These are phyloP conservation scores for Colletotrichum spaethianum DNA, from an alignment of 2,329 filamentous ascomycete genomes.

Conservation along the genomic window DNA sequence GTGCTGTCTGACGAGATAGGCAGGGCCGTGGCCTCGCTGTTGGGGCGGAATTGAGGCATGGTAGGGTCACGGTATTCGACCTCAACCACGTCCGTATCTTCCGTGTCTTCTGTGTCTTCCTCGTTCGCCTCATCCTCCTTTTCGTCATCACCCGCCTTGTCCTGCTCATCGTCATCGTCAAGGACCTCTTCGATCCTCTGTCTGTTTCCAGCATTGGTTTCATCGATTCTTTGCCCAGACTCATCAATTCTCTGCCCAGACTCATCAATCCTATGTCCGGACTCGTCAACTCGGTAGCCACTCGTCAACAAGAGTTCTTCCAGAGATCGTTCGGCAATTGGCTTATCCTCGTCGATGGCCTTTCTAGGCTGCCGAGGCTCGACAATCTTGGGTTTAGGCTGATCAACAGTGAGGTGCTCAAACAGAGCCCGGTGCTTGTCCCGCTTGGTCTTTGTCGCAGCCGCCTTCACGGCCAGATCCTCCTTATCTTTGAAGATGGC, in stretches of 20 bases:
- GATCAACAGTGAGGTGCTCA: conserved; percentile 47
- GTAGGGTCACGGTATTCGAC: conserved; percentile 69
- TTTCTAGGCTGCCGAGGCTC: conserved; percentile 40
- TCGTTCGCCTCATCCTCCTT: conserved; percentile 40
- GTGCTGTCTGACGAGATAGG: conserved; percentile 3
- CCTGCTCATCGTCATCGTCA: conserved; percentile 31
- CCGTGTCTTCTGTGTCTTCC: conserved; percentile 24
- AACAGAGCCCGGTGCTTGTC: conserved; percentile 68
- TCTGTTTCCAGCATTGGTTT: not conserved
- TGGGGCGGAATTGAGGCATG: conserved; percentile 78
- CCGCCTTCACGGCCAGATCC: conserved; percentile 78
- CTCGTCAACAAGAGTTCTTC: conserved; percentile 59
- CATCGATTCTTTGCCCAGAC: not conserved
- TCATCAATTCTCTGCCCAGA: conserved; percentile 47
- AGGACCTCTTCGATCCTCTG: conserved; percentile 42
- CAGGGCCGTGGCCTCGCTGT: conserved; percentile 52
- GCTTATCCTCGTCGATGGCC: conserved; percentile 42
- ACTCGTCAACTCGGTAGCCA: conserved; percentile 59
- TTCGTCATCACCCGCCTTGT: conserved; percentile 37
- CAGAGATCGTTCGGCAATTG: conserved; percentile 50
- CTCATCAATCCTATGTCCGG: conserved; percentile 47
- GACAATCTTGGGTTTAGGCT: conserved; percentile 30
- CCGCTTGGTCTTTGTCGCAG: conserved; percentile 73
- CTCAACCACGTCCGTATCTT: conserved; percentile 38
- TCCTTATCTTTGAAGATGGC: conserved; percentile 87